These are phyloP conservation scores for Hymenoscyphus fraxineus DNA, from an alignment of 2,329 filamentous ascomycete species.

Conservation along the genomic window DNA sequence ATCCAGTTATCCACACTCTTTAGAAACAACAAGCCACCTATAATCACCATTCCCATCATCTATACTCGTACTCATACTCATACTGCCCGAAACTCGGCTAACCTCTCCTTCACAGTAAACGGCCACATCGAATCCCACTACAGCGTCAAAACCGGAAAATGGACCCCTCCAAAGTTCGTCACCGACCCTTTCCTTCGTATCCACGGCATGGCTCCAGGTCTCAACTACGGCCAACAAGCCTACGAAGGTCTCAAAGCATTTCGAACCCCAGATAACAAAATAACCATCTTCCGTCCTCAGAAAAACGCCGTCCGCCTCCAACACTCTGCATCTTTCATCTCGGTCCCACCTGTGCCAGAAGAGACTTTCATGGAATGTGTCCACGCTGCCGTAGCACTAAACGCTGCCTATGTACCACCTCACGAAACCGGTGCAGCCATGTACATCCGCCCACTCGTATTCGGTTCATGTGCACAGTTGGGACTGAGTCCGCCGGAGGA, in stretches of 20 bases:
- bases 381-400: constrained; percentile 77
- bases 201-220: constrained; percentile 89
- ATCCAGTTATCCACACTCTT: too few species aligned
- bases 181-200: constrained; percentile 79
- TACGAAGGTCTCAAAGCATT: constrained; percentile 99
- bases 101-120: constrained; percentile 60
- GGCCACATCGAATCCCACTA: constrained; percentile 90
- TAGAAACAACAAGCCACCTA: not conserved
- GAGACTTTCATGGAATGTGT: constrained; percentile 73
- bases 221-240: constrained; percentile 97
- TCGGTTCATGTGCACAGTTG: constrained; percentile 82
- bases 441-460: constrained; percentile 87
- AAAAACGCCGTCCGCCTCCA: constrained; percentile 82
- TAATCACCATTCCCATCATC: not conserved
- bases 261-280: constrained; percentile 66
- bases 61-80: not conserved
- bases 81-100: not conserved
- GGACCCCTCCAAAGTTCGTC: constrained; percentile 76
- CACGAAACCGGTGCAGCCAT: constrained; percentile 84
- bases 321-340: constrained; percentile 78
- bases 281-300: constrained; percentile 84
- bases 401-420: constrained; percentile 87
- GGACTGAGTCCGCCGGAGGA: constrained; percentile 84
- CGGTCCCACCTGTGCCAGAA: constrained; percentile 75
- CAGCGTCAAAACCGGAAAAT: constrained; percentile 68